Evolutionary conservation across 768 basidiomycete species (phyloP).

Genomic region (Suillus variegatus): DNA sequence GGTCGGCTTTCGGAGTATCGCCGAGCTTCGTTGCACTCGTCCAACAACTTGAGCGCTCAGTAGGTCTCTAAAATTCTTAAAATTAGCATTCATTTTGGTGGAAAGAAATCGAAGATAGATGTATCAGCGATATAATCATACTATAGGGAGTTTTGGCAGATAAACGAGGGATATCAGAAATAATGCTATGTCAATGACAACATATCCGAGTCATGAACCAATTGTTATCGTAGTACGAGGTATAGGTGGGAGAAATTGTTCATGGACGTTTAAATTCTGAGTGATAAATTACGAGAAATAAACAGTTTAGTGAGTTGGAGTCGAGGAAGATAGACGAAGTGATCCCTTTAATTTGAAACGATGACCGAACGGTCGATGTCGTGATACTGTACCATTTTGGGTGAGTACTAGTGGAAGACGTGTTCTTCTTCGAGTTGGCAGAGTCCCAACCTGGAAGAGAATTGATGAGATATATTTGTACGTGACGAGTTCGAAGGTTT

Average conservation of each 20-base stretch:
- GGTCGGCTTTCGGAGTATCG: not conserved
- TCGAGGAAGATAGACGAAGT: not conserved
- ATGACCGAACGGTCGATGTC: not conserved
- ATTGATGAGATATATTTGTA: not conserved
- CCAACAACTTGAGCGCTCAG: too few relatives aligned
- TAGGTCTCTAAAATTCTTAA: not conserved
- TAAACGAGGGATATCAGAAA: not conserved
- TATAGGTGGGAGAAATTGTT: too few relatives aligned
- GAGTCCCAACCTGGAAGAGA: not conserved
- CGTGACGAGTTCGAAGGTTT: not conserved
- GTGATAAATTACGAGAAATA: not conserved
- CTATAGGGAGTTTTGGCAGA: not conserved
- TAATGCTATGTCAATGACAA: not conserved
- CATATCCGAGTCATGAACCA: not conserved
- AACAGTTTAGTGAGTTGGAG: not conserved
- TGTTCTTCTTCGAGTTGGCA: not conserved
- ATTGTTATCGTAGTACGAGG: not conserved
- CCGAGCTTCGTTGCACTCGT: not conserved
- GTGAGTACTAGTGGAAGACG: not conserved
- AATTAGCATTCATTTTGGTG: not conserved
- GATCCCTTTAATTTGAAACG: not conserved
- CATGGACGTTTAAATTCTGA: not conserved
- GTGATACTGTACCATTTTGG: not conserved
- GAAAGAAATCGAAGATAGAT: not conserved
- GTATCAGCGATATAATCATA: not conserved